Evolutionary conservation across 495 filamentous ascomycete species (phyloP).

Genomic region (Xylaria venustula): DNA sequence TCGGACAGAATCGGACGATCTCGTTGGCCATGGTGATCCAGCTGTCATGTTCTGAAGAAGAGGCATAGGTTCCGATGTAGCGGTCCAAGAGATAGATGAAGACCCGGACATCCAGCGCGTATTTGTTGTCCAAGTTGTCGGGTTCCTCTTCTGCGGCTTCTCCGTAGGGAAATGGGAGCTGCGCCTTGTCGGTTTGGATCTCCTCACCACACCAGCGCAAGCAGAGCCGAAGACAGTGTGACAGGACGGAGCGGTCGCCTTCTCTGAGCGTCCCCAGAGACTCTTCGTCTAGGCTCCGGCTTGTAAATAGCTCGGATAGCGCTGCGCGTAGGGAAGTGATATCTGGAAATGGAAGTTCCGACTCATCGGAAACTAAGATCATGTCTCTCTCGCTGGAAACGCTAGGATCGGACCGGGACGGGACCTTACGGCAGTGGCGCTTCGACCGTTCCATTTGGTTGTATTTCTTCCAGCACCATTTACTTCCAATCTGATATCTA

Average conservation of each 20-base stretch:
- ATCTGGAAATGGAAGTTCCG: neutral
- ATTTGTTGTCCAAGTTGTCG: neutral
- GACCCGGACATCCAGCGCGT: neutral
- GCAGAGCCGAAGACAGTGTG: neutral
- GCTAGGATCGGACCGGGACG: neutral
- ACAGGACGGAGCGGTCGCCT: neutral
- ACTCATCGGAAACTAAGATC: neutral
- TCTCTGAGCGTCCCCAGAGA: neutral
- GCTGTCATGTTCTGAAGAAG: neutral
- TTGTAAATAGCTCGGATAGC: neutral
- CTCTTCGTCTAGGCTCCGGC: neutral
- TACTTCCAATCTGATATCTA: neutral
- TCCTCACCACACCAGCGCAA: neutral
- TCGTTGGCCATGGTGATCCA: neutral
- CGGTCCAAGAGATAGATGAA: slow-evolving; percentile 13
- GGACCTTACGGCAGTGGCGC: neutral
- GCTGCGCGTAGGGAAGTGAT: neutral
- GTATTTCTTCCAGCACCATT: slow-evolving; percentile 8
- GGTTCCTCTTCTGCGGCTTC: neutral
- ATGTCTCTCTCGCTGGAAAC: neutral
- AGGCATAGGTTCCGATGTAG: neutral
- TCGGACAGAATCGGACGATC: neutral
- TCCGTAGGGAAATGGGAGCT: neutral
- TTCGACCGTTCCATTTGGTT: neutral
- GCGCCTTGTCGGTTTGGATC: neutral